phyloP scores from a whole-genome alignment of 768 basidiomycete species.

The Pleurotus salmoneostramineus region DNA sequence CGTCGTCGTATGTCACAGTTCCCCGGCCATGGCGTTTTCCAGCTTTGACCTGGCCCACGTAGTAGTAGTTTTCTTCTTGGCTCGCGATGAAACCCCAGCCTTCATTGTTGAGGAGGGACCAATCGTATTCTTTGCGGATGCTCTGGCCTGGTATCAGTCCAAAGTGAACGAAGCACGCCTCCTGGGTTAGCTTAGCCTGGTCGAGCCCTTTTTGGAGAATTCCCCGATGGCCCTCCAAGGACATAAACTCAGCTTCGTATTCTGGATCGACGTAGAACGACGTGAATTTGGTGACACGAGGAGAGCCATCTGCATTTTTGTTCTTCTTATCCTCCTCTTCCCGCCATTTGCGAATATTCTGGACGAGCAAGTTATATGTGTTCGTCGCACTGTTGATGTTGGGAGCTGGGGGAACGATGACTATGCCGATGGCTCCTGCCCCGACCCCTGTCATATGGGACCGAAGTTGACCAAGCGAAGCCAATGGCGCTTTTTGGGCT shows the following conservation, averaged over 20 bases:
- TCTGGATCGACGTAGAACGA: slow-evolving; percentile 7
- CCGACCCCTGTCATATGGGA: slow-evolving; percentile 2
- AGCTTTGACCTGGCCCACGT: slow-evolving; percentile 11
- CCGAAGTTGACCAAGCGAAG: slow-evolving; percentile 3
- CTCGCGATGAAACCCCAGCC: slow-evolving; percentile 13
- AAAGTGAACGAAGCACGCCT: slow-evolving; percentile 7
- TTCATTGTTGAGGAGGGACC: slow-evolving; percentile 11
- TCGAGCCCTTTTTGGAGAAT: slow-evolving; percentile 4
- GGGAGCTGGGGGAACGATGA: slow-evolving; percentile 10
- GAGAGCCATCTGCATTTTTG: background rate
- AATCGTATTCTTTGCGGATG: slow-evolving; percentile 9
- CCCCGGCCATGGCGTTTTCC: slow-evolving; percentile 12
- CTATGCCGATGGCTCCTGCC: slow-evolving; percentile 5
- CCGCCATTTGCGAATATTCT: slow-evolving; percentile 8
- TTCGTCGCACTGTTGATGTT: slow-evolving; percentile 8
- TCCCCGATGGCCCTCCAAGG: slow-evolving; percentile 2
- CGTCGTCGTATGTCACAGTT: slow-evolving; percentile 12
- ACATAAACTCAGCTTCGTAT: background rate
- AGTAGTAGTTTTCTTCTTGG: slow-evolving; percentile 10
- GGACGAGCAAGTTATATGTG: slow-evolving; percentile 6
- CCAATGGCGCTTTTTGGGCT: slow-evolving; percentile 2
- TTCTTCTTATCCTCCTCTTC: slow-evolving; percentile 10
- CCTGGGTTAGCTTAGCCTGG: background rate
- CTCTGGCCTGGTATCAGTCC: background rate
- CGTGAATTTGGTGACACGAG: slow-evolving; percentile 4